Evolutionary conservation across 2,329 filamentous ascomycete species (phyloP), one percentile per base, ranked within the genome.

Genomic region (Aspergillus clavatus): DNA sequence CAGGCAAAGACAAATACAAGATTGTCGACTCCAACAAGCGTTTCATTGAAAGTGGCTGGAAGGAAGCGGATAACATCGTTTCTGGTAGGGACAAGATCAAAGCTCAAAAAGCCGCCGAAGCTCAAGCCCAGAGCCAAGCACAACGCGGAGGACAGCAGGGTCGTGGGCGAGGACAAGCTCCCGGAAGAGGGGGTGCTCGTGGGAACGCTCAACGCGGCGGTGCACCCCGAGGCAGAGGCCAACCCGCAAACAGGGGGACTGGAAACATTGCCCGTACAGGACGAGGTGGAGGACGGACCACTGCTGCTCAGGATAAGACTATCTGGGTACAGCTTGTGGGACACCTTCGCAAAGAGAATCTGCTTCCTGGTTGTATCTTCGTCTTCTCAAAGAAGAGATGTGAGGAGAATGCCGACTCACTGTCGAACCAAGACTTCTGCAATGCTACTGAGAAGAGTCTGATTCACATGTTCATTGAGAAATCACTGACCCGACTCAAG

Each of bases 341-440:
- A 60, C 89, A 88, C 67, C 76, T 98, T 43, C 87, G 84, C 58
- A 95, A 95, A 66, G 82, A 89, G 42, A 88, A 82, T 39, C 76
- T 98, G 3, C 79, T 98, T 3, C 93, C 93, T 0, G 89, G 87
- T 7, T 97, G 91, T 65, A 95, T 98, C 55, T 98, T 98, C 62
- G 91, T 98, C 45, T 98, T 98, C 68, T 98, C 93, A 2, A 98
- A 97, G 72, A 95, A 93, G 69, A 79, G 93, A 42, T 97, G 93
- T 59, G 93, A 98, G 67, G 89, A 97, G 63, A 98, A 97, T 64
- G 93, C 93, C 0, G 89, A 96, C 63, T 91, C 93, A 0, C 75
- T 98, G 18, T 91, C 87, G 50, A 97, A 96, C 61, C 84, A 95
- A 55, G 93, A 98, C 62, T 97, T 95, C 61, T 94, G 87, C 63